phyloP scores from a whole-genome alignment of 2,329 filamentous ascomycete species.

The Aspergillus ochraceus region DNA sequence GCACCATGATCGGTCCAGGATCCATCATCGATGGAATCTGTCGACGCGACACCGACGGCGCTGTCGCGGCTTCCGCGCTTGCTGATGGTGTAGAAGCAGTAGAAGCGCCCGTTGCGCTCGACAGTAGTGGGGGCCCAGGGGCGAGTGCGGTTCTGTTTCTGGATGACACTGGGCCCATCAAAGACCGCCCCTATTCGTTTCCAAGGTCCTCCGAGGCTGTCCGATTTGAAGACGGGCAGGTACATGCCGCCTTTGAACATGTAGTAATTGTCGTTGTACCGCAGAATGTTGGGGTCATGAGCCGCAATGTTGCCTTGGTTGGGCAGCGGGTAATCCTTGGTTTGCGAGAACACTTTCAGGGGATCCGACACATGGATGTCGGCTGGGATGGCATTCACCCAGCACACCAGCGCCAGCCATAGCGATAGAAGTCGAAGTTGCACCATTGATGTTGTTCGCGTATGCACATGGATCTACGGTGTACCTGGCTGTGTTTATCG shows the following conservation, averaged over 20 bases:
- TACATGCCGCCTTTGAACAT: conserved; percentile 34
- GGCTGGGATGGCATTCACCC: conserved; percentile 11
- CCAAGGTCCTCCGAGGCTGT: conserved; percentile 35
- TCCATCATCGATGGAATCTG: conserved; percentile 21
- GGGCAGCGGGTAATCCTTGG: conserved; percentile 25
- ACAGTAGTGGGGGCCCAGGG: conserved; percentile 40
- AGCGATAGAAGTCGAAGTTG: neutral
- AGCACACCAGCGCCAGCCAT: conserved; percentile 13
- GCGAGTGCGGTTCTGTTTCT: conserved; percentile 28
- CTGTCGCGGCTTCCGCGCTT: conserved; percentile 29
- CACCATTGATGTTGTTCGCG: neutral
- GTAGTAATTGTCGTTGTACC: conserved; percentile 30
- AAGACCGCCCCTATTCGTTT: conserved; percentile 33
- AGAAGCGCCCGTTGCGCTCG: conserved; percentile 30
- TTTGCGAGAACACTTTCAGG: conserved; percentile 26
- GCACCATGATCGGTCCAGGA: conserved; percentile 39
- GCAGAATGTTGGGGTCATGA: conserved; percentile 37
- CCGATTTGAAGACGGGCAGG: conserved; percentile 27
- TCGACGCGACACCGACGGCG: conserved; percentile 38
- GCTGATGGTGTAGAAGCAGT: conserved; percentile 40
- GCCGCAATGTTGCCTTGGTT: conserved; percentile 29
- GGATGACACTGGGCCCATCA: conserved; percentile 28
- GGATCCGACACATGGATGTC: conserved; percentile 2
- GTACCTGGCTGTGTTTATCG: neutral
- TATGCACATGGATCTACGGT: neutral